Conservation (phyloP, 2,329 filamentous ascomycete genomes). For the Sordariomycetes sp. region DNA sequence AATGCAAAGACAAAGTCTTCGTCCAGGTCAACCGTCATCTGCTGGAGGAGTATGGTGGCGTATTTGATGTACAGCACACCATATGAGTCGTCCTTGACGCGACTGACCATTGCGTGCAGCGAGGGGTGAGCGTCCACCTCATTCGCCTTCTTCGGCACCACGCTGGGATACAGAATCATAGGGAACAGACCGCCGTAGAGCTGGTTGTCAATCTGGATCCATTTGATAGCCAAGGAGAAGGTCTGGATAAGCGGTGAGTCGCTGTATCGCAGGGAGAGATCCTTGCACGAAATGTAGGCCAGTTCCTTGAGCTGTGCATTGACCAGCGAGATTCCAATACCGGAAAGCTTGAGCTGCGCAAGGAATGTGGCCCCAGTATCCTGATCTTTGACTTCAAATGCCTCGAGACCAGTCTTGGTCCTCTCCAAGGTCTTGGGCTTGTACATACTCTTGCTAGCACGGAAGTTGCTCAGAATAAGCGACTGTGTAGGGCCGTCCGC, state of each 20-base stretch:
- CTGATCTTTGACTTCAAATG: constrained; percentile 87
- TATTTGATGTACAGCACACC: constrained; percentile 98
- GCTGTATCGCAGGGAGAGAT: constrained; percentile 82
- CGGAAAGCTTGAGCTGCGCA: constrained; percentile 79
- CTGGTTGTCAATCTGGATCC: constrained; percentile 99
- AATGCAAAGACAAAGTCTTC: constrained; percentile 97
- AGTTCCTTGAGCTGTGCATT: constrained; percentile 88
- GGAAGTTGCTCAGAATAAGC: constrained; percentile 88
- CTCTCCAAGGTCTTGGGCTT: constrained; percentile 43
- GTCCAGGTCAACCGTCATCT: constrained; percentile 96
- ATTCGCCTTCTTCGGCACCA: constrained; percentile 92
- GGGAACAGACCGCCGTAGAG: constrained; percentile 97
- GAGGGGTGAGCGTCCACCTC: constrained; percentile 96
- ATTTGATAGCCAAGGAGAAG: constrained; percentile 83
- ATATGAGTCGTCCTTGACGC: constrained; percentile 97
- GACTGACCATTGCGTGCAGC: constrained; percentile 80
- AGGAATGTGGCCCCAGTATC: constrained; percentile 84
- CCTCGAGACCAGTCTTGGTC: constrained; percentile 39
- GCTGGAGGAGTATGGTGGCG: constrained; percentile 83
- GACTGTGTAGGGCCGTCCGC: constrained; percentile 95
- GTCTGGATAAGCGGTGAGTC: constrained; percentile 95
- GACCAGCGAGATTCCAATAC: constrained; percentile 86
- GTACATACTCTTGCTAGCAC: constrained; percentile 86
- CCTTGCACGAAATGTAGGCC: constrained; percentile 86
- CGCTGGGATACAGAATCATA: constrained; percentile 92